Conservation (phyloP, 352 stramenopile genomes). For the Globisporangium polare region DNA sequence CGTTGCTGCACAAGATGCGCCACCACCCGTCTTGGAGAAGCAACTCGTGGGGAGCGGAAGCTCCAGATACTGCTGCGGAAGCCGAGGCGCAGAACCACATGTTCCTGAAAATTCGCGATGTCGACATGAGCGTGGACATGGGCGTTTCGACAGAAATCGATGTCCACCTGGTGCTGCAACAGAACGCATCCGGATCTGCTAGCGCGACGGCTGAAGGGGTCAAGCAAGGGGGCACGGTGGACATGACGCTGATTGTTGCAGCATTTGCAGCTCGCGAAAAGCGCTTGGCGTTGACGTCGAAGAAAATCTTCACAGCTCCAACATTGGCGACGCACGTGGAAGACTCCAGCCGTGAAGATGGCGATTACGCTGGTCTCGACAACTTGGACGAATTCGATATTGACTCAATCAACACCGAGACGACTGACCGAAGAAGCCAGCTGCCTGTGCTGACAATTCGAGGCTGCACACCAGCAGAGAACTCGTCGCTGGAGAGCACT, state of each 20-base stretch:
- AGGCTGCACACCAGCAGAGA: constrained; percentile 79
- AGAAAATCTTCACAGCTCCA: constrained; percentile 32
- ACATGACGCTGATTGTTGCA: constrained; percentile 44
- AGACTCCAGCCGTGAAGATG: constrained; percentile 31
- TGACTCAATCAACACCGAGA: constrained; percentile 51
- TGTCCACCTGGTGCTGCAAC: constrained; percentile 66
- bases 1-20: constrained; percentile 67
- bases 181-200: constrained; percentile 29
- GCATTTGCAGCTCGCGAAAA: constrained; percentile 68
- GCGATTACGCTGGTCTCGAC: constrained; percentile 49
- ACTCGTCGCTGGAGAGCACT: constrained; percentile 76
- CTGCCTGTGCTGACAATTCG: constrained; percentile 62
- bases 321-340: constrained; percentile 37
- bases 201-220: constrained; percentile 16
- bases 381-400: constrained; percentile 79
- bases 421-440: constrained; percentile 36
- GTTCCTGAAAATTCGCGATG: constrained; percentile 70
- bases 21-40: constrained; percentile 79
- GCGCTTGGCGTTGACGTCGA: constrained; percentile 35
- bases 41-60: constrained; percentile 76
- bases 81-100: constrained; percentile 59
- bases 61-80: constrained; percentile 33
- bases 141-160: constrained; percentile 60
- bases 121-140: constrained; percentile 48
- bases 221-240: constrained; percentile 29